phyloP scores from a whole-genome alignment of 2,329 filamentous ascomycete genomes.

The Apiospora malaysiana region DNA sequence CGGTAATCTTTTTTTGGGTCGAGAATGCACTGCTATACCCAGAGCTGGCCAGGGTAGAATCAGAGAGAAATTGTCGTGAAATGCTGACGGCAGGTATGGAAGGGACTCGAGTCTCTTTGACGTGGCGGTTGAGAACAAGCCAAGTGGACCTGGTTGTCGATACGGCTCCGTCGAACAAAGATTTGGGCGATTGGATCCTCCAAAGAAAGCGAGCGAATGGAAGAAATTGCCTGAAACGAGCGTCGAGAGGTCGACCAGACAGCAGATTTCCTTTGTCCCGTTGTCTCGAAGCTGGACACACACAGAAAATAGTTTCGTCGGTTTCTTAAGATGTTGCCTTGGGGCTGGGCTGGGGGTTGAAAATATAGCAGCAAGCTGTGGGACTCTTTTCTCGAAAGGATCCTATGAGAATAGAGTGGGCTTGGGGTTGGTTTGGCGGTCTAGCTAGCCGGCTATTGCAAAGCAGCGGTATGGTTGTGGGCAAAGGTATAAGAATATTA shows the following conservation, averaged over 20 bases:
- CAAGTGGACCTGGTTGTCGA: slow-evolving; percentile 18
- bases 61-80: slow-evolving; percentile 13
- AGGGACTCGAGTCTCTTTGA: slow-evolving; percentile 11
- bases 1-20: not conserved
- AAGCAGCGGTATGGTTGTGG: slow-evolving; percentile 9
- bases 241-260: slow-evolving; percentile 17
- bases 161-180: slow-evolving; percentile 21
- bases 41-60: slow-evolving; percentile 20
- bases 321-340: slow-evolving; percentile 11
- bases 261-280: slow-evolving; percentile 17
- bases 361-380: slow-evolving; percentile 19
- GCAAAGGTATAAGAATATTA: slow-evolving; percentile 22
- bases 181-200: slow-evolving; percentile 16
- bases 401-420: slow-evolving; percentile 19
- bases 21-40: slow-evolving; percentile 17
- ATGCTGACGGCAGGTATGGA: slow-evolving; percentile 11
- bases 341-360: slow-evolving; percentile 4
- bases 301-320: slow-evolving; percentile 18
- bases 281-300: slow-evolving; percentile 12
- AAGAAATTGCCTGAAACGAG: slow-evolving; percentile 18
- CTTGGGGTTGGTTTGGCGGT: slow-evolving; percentile 12
- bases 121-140: slow-evolving; percentile 8
- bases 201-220: slow-evolving; percentile 13
- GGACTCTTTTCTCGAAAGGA: slow-evolving; percentile 18
- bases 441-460: slow-evolving; percentile 19